phyloP scores from a whole-genome alignment of 225 moss, liverwort and hornwort species.

The Physcomitrium patens region DNA sequence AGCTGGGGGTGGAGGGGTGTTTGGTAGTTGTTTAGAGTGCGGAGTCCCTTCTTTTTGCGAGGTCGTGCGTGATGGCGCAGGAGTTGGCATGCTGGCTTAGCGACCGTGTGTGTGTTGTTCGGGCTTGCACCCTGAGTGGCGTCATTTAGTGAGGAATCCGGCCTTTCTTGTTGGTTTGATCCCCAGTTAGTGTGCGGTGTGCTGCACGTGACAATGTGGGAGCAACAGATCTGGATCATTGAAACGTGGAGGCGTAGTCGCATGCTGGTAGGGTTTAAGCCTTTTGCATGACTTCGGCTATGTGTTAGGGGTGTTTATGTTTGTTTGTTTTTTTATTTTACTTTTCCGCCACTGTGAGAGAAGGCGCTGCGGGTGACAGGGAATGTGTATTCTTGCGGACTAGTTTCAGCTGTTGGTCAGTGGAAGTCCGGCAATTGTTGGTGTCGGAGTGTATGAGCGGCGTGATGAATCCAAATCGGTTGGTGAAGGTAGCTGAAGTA shows the following conservation, averaged over 20 bases:
- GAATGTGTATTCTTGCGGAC: too few species aligned
- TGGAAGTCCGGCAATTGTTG: too few species aligned
- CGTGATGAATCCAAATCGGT: too few species aligned
- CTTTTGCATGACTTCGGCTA: not conserved
- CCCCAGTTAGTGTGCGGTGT: not conserved
- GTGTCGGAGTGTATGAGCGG: too few species aligned
- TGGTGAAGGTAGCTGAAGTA: too few species aligned
- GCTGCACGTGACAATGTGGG: not conserved
- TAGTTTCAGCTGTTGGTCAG: too few species aligned
- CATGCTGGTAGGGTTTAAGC: not conserved
- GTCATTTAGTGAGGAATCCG: not conserved
- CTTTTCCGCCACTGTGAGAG: too few species aligned
- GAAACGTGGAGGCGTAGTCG: not conserved
- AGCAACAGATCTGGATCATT: too few species aligned
- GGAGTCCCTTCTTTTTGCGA: slow-evolving; percentile 1
- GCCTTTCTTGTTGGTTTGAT: not conserved
- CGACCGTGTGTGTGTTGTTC: not conserved
- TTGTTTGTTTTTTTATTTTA: too few species aligned
- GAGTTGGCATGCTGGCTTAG: slow-evolving; percentile 1
- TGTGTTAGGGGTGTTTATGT: too few species aligned
- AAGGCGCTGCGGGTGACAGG: too few species aligned
- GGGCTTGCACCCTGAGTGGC: not conserved
- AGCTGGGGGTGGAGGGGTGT: slow-evolving; percentile 8
- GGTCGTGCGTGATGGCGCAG: slow-evolving; percentile 10
- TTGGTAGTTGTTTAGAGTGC: not conserved